Base-by-base conservation (phyloP, 2,329 filamentous ascomycete genomes). In the Cryphonectria japonica region DNA sequence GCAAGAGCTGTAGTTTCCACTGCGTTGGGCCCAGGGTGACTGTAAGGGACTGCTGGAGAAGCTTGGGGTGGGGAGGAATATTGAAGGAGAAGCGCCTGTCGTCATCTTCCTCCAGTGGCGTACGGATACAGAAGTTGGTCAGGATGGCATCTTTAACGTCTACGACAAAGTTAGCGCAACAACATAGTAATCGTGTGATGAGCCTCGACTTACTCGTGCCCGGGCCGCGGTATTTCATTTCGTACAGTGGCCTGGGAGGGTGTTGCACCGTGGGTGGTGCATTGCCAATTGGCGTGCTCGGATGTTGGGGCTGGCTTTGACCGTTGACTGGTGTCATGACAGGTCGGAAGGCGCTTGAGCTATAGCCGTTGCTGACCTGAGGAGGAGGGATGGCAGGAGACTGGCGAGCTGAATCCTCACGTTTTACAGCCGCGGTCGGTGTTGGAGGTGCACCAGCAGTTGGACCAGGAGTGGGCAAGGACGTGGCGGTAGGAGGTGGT, bases 41-140 rank as follows among this genome's bases (percentile, higher is more conserved):
- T 7, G 93, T 92, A 59, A 92, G 84, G 5, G 90, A 93, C 76
- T 95, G 92, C 71, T 93, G 89, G 39, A 89, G 86, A 76, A 91
- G 86, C 26, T 85, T 87, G 8, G 88, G 82, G 67, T 91, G 89
- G 3, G 94, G 90, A 1, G 87, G 85, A 43, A 97, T 82, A 50
- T 88, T 86, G 69, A 93, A 83, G 46, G 87, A 83, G 78, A 91
- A 90, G 37, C 88, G 89, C 37, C 87, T 87, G 11, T 89, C 83
- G 2, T 89, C 79, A 66, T 88, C 87, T 59, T 94, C 83, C 14
- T 85, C 86, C 0, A 92, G 90, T 77, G 95, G 92, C 9, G 91
- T 91, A 69, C 87, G 85, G 22, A 95, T 82, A 54, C 86, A 88
- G 34, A 95, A 82, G 67, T 87, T 89, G 5, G 87, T 87, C 66